These are phyloP conservation scores for Histomonas meleagridis DNA, from an alignment of 208 protist genomes.

Conservation along the genomic window DNA sequence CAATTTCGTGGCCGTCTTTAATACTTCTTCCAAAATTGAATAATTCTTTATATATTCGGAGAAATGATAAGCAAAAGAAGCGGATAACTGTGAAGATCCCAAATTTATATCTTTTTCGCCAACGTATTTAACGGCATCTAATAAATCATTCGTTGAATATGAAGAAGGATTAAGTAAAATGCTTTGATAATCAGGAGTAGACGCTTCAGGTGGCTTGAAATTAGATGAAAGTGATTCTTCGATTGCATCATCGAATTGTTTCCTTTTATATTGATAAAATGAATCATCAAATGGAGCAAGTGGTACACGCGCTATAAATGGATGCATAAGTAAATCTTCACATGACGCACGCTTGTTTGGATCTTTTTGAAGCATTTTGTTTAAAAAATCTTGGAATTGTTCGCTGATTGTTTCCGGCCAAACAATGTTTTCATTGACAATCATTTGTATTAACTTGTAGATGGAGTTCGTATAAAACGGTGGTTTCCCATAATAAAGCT, in stretches of 20 bases:
- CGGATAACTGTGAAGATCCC: neutral
- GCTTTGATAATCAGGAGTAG: neutral
- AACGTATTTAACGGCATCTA: neutral
- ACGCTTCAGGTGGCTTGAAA: neutral
- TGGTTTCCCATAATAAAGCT: slow-evolving; percentile 78
- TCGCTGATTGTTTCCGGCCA: neutral
- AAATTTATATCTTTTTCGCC: neutral
- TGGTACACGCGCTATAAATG: neutral
- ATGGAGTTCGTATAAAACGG: slow-evolving; percentile 87
- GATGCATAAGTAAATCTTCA: neutral
- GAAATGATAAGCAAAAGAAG: neutral
- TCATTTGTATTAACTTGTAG: slow-evolving; percentile 78
- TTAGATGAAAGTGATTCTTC: neutral
- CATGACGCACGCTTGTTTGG: neutral
- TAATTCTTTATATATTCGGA: neutral
- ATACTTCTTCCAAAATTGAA: neutral
- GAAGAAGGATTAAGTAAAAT: neutral
- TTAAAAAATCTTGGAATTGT: slow-evolving; percentile 9
- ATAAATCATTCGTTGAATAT: neutral
- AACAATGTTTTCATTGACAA: slow-evolving; percentile 55
- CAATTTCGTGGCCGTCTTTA: neutral
- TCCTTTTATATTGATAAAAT: neutral
- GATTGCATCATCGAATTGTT: neutral
- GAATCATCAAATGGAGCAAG: neutral
- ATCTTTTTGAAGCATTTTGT: slow-evolving; percentile 18